These are phyloP conservation scores for Astrothelium macrocarpum DNA, from an alignment of 495 filamentous ascomycete species.

Conservation along the genomic window DNA sequence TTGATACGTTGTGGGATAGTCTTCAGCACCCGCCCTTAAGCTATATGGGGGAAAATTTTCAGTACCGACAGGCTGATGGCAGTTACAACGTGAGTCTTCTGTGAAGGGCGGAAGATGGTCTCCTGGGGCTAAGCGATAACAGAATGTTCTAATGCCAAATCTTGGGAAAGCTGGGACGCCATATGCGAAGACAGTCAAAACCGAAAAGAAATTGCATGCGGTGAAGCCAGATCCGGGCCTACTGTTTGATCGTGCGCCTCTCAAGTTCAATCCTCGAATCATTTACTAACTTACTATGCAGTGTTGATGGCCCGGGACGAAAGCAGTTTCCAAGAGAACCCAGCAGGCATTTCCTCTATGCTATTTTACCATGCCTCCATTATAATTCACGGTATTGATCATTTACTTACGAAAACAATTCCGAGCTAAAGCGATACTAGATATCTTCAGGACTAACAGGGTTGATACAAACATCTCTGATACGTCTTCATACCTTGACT, in stretches of 20 bases:
- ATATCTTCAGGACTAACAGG: constrained; percentile 52
- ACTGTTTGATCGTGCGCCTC: constrained; percentile 44
- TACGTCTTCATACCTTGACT: constrained; percentile 50
- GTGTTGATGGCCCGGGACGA: not conserved
- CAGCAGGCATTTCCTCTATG: constrained; percentile 48
- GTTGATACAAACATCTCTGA: constrained; percentile 42
- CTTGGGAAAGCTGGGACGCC: constrained; percentile 47
- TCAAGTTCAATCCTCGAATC: not conserved
- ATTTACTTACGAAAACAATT: not conserved
- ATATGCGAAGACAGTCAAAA: constrained; percentile 31
- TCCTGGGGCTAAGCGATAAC: not conserved
- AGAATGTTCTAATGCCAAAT: constrained; percentile 45
- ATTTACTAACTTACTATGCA: not conserved
- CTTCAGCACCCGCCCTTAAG: constrained; percentile 46
- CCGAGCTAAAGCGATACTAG: too few species aligned
- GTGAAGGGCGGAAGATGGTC: not conserved
- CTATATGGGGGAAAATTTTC: constrained; percentile 55
- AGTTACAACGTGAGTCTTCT: constrained; percentile 40
- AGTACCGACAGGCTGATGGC: constrained; percentile 63
- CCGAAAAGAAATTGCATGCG: not conserved
- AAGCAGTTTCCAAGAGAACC: constrained; percentile 44
- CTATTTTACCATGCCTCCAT: constrained; percentile 52
- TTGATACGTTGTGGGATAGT: constrained; percentile 61
- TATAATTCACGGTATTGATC: constrained; percentile 35
- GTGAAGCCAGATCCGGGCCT: constrained; percentile 40